Evolutionary conservation across 148 eudicot species (phyloP).

Genomic region (Amaranthus palmeri): DNA sequence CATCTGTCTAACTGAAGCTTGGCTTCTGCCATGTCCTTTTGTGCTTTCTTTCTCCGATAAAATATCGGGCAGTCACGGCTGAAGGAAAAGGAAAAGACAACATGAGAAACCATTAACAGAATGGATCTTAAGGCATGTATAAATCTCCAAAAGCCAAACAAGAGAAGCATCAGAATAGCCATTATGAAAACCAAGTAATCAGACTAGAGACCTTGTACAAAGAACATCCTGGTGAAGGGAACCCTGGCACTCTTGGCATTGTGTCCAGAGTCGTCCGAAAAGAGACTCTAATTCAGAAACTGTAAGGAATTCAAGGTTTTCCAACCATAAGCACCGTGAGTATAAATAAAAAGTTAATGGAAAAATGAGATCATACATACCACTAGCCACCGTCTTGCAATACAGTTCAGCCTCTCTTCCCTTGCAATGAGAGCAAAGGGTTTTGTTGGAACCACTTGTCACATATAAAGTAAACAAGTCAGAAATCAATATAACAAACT

Average conservation of each 20-base stretch:
- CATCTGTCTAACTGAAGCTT: constrained; percentile 85
- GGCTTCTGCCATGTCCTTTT: constrained; percentile 99
- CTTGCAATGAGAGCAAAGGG: constrained; percentile 91
- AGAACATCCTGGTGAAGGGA: constrained; percentile 99
- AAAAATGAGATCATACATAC: constrained; percentile 31
- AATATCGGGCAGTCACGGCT: constrained; percentile 99
- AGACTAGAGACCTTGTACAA: constrained; percentile 90
- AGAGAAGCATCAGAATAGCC: constrained; percentile 7
- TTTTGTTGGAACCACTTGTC: constrained; percentile 58
- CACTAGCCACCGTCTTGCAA: constrained; percentile 79
- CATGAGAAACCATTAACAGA: background rate
- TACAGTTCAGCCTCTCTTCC: constrained; percentile 98
- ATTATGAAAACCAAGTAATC: constrained; percentile 67
- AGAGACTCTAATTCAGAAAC: constrained; percentile 89
- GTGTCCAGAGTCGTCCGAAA: constrained; percentile 96
- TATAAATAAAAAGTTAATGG: constrained; percentile 1
- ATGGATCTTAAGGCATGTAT: background rate
- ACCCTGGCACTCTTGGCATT: constrained; percentile 99
- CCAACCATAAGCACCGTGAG: constrained; percentile 10
- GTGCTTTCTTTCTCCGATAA: constrained; percentile 97
- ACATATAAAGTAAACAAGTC: constrained; percentile 15
- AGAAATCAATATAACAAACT: background rate
- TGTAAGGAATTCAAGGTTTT: constrained; percentile 29
- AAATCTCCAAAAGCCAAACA: background rate
- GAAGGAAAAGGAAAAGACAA: constrained; percentile 13